A percentile compares a stretch with the other conserved stretches of the same genome.
These are phyloP conservation scores for Aspergillus bridgeri DNA, from an alignment of 495 filamentous ascomycete species.

Conservation along the genomic window DNA sequence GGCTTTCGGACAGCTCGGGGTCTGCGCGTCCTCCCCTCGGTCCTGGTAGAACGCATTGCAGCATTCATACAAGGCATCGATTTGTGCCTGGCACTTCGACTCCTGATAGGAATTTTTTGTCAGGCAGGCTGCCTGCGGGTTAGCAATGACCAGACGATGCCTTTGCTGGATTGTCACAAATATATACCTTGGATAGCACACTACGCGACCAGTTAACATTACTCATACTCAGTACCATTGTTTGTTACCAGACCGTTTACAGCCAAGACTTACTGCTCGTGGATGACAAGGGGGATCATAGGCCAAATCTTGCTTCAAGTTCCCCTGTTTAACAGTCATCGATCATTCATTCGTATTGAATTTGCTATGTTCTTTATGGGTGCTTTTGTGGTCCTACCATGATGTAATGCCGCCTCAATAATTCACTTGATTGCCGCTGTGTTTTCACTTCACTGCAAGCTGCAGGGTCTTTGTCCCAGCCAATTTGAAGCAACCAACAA, in stretches of 20 bases:
- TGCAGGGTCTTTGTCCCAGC: background rate
- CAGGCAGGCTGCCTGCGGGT: conserved; percentile 63
- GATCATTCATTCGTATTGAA: background rate
- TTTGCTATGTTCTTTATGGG: background rate
- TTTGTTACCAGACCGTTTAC: conserved; percentile 5
- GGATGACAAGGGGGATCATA: conserved; percentile 83
- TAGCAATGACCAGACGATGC: background rate
- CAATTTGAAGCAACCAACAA: background rate
- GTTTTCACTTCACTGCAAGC: background rate
- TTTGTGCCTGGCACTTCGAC: conserved; percentile 71
- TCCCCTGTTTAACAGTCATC: conserved; percentile 33
- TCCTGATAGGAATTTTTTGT: conserved; percentile 84
- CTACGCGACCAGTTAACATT: conserved; percentile 35
- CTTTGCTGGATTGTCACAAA: background rate
- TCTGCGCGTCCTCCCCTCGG: conserved; percentile 71
- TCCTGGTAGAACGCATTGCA: conserved; percentile 84
- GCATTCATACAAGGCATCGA: conserved; percentile 94
- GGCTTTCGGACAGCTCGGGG: conserved; percentile 82
- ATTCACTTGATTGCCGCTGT: background rate
- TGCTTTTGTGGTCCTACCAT: conserved; percentile 35
- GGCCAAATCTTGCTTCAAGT: conserved; percentile 66
- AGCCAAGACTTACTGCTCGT: conserved; percentile 63
- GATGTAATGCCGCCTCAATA: conserved; percentile 29
- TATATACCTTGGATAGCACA: conserved; percentile 83
- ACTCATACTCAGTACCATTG: too few relatives aligned